Evolutionary conservation across 1,139 yeast species (phyloP).

Genomic region (Kodamaea arcana): DNA sequence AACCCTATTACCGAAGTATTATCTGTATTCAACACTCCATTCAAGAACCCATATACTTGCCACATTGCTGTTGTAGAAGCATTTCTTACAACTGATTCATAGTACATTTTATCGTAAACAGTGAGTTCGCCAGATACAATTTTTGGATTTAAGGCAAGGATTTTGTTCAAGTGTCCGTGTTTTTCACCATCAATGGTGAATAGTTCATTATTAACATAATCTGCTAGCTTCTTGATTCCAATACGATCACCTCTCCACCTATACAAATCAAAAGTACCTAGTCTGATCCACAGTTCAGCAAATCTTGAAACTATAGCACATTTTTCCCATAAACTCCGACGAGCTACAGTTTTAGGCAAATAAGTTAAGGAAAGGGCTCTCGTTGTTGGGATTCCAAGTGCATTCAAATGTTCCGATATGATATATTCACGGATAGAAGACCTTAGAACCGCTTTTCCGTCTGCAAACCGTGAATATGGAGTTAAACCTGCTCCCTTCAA

Average conservation of each 20-base stretch:
- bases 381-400: constrained; percentile 83
- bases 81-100: constrained; percentile 66
- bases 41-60: constrained; percentile 89
- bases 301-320: constrained; percentile 85
- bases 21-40: constrained; percentile 93
- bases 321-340: constrained; percentile 64
- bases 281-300: constrained; percentile 81
- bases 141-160: constrained; percentile 16
- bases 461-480: constrained; percentile 92
- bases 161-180: constrained; percentile 31
- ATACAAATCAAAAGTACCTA: constrained; percentile 87
- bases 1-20: constrained; percentile 85
- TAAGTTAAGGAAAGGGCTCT: constrained; percentile 72
- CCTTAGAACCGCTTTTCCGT: constrained; percentile 88
- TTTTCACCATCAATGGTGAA: constrained; percentile 36
- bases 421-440: constrained; percentile 86
- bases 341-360: constrained; percentile 74
- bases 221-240: constrained; percentile 60
- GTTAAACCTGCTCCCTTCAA: constrained; percentile 90
- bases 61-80: constrained; percentile 79
- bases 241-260: constrained; percentile 67
- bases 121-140: constrained; percentile 36
- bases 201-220: constrained; percentile 68
- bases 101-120: constrained; percentile 66
- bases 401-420: constrained; percentile 75